Conservation (phyloP, 331 rosid genomes). For the Prunus yedoensis region DNA sequence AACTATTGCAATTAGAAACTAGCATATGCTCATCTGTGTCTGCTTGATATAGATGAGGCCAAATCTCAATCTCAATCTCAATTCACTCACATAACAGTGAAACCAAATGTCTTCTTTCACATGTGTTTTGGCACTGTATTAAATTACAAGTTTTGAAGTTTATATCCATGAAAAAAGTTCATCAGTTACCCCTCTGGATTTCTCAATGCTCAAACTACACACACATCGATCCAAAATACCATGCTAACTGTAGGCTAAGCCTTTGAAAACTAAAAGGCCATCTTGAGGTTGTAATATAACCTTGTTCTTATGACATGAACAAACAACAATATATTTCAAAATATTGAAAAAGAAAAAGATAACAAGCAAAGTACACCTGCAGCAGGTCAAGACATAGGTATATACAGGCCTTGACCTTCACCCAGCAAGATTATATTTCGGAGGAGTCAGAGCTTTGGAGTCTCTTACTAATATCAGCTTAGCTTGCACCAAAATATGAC, state of each 20-base stretch:
- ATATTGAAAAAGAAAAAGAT: neutral
- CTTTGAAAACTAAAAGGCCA: too few relatives aligned
- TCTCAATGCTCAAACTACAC: too few relatives aligned
- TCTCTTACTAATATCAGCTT: conserved; percentile 27
- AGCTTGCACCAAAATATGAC: conserved; percentile 10
- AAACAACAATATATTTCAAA: too few relatives aligned
- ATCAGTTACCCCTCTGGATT: neutral
- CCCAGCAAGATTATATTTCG: conserved; percentile 1
- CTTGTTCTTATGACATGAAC: too few relatives aligned
- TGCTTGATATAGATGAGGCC: neutral
- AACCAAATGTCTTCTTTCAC: conserved; percentile 2
- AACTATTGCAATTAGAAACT: too few relatives aligned
- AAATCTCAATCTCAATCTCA: conserved; percentile 13
- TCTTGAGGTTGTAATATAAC: too few relatives aligned
- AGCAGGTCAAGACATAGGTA: conserved; percentile 30
- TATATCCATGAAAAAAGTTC: conserved; percentile 6
- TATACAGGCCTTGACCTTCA: conserved; percentile 28
- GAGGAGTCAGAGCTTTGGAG: neutral
- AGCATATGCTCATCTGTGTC: too few relatives aligned
- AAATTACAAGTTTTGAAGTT: conserved; percentile 2
- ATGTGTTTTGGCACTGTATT: neutral
- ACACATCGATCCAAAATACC: too few relatives aligned
- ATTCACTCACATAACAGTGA: conserved; percentile 9
- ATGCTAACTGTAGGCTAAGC: too few relatives aligned
- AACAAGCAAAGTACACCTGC: conserved; percentile 28